Conservation (phyloP, 805 yeast species). For the Saccharomycopsis sp. region DNA sequence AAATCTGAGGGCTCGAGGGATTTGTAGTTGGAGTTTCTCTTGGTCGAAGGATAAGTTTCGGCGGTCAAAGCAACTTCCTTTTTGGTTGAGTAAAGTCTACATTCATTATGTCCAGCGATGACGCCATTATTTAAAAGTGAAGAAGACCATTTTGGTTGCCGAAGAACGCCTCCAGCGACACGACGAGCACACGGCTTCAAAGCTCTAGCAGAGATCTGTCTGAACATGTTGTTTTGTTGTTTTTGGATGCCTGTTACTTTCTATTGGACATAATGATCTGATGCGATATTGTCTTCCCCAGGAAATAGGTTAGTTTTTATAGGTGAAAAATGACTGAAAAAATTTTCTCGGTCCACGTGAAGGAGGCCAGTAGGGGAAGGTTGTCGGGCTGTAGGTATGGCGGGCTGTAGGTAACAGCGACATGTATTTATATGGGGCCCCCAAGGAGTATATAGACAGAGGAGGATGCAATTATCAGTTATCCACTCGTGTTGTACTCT, state of each 20-base stretch:
- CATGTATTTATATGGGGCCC: not conserved
- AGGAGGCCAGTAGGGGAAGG: too few species aligned
- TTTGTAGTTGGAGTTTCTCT: constrained; percentile 46
- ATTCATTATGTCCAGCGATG: not conserved
- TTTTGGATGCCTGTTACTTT: too few species aligned
- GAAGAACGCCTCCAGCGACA: not conserved
- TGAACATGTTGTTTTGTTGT: not conserved
- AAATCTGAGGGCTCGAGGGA: constrained; percentile 51
- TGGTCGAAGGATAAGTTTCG: constrained; percentile 58
- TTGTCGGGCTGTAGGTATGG: not conserved
- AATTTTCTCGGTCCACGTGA: not conserved
- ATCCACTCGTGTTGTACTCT: too few species aligned
- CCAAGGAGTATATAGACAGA: too few species aligned
- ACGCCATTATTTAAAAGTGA: not conserved
- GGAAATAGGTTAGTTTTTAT: not conserved
- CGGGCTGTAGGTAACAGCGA: not conserved
- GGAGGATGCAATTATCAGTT: too few species aligned
- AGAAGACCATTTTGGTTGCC: not conserved
- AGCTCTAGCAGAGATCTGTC: not conserved
- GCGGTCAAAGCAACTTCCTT: constrained; percentile 50
- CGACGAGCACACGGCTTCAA: not conserved
- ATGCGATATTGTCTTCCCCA: not conserved
- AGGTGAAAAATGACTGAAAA: not conserved
- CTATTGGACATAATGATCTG: too few species aligned
- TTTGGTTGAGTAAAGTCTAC: not conserved